Base-by-base conservation (phyloP, 371 early-diverging fungal genomes). In the Mucor plumbeus region DNA sequence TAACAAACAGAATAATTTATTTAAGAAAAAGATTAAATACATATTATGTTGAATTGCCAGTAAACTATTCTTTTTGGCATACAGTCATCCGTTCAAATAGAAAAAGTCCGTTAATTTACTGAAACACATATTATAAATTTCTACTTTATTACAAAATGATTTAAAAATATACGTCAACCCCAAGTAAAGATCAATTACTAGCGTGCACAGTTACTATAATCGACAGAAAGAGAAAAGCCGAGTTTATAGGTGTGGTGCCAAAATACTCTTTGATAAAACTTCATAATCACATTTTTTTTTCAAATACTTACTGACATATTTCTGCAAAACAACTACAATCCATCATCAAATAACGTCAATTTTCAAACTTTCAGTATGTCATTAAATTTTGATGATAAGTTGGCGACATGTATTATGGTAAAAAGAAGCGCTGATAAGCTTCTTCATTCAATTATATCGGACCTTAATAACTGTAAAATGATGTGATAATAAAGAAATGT, bases 371-470 rank as follows among this genome's bases (percentile, higher is more conserved):
- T 26, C 26, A 26, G 17, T 8, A 44, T 17, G 44, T 7, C 26
- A 26, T 26, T 44, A 6, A 8, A 17, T 17, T 17, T 44, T 44
- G 44, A 0, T 8, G 44, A 31, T 53, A 10, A 53, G 53, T 31
- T 31, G 53, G 53, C 53, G 53, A 53, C 53, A 31, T 53, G 9
- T 33, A 26, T 31, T 15, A 53, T 53, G 44, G n/a, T 6, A 43
- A 43, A 17, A 44, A 53, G 14, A 13, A 33, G 5, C 26, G 3
- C 26, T 26, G 26, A 26, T 26, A 3, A 31, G 8, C 19, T 26
- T 53, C 21, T 31, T 31, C 14, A 53, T 53, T 53, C 53, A 53
- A 53, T 53, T 53, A 31, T 21, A 53, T 53, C 53, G 53, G 53
- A 53, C 26, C 53, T 53, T 21, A 14, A 53, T 53, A 31, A 26